These are phyloP conservation scores for Ceratocystiopsis minuta DNA, from an alignment of 2,329 filamentous ascomycete species.

Conservation along the genomic window DNA sequence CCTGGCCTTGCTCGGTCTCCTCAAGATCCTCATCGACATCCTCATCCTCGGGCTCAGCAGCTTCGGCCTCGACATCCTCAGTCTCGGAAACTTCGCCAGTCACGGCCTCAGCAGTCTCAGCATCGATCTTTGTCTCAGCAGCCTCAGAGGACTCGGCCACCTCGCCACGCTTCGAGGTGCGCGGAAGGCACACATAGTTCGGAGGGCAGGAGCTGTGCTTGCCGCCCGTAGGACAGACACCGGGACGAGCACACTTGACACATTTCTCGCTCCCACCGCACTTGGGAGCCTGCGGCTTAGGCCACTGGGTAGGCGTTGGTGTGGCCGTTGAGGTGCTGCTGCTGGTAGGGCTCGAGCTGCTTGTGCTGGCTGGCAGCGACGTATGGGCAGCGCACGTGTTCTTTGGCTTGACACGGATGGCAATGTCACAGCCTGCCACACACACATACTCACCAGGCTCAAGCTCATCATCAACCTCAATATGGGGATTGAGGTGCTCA, in stretches of 20 bases:
- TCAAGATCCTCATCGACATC: no score
- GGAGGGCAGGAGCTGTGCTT: constrained; percentile 4
- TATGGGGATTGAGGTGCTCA: constrained; percentile 3
- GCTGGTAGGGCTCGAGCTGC: no score
- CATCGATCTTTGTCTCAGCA: no score
- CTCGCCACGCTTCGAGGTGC: background rate
- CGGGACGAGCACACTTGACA: constrained; percentile 2
- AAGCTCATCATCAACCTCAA: no score
- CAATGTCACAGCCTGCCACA: constrained; percentile 2
- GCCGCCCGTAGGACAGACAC: constrained; percentile 3
- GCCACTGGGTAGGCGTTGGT: no score
- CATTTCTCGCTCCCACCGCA: constrained; percentile 1
- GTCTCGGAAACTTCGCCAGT: no score
- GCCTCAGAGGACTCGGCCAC: background rate
- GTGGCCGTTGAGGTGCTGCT: constrained; percentile 3
- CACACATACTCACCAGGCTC: constrained; percentile 1
- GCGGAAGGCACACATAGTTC: constrained; percentile 3
- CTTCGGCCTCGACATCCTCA: no score
- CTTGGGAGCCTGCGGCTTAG: no score
- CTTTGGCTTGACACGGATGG: background rate
- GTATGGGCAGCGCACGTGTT: no score
- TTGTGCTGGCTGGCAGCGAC: no score
- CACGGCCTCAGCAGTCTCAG: no score
- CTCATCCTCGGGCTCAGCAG: no score
- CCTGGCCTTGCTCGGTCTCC: background rate